Evolutionary conservation across 768 basidiomycete genomes (phyloP).

Genomic region (Boletus subparvulus): DNA sequence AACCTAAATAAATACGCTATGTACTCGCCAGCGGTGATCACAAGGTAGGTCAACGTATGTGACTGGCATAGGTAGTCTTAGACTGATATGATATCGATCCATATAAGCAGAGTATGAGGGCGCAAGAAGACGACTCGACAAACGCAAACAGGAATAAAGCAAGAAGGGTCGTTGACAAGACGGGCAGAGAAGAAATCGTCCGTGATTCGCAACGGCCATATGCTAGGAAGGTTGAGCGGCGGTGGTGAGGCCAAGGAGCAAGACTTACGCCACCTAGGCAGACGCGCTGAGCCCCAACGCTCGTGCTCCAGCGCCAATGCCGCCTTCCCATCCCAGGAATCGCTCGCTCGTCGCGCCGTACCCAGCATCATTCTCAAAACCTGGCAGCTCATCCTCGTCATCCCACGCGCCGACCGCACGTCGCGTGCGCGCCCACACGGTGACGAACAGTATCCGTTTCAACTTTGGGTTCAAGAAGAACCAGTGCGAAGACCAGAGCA

Average conservation of each 20-base stretch:
- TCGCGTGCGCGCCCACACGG: conserved; percentile 84
- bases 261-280: conserved; percentile 29
- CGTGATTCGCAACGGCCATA: background rate
- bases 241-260: conserved; percentile 6
- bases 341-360: conserved; percentile 46
- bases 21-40: conserved; percentile 16
- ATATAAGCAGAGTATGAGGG: conserved; percentile 6
- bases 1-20: conserved; percentile 13
- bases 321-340: conserved; percentile 81
- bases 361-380: conserved; percentile 38
- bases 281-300: conserved; percentile 62
- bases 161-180: background rate
- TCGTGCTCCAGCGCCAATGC: conserved; percentile 75
- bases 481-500: conserved; percentile 96
- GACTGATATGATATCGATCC: conserved; percentile 21
- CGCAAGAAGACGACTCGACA: background rate
- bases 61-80: conserved; percentile 8
- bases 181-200: background rate
- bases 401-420: conserved; percentile 53
- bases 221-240: conserved; percentile 19
- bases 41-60: conserved; percentile 16
- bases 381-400: conserved; percentile 43
- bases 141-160: background rate
- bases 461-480: conserved; percentile 93
- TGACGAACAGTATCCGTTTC: conserved; percentile 90